Percentiles rank a stretch among this genome's conserved stretches.
phyloP scores from a whole-genome alignment of 805 yeast species.

The Cyberlindnera subsufficiens region DNA sequence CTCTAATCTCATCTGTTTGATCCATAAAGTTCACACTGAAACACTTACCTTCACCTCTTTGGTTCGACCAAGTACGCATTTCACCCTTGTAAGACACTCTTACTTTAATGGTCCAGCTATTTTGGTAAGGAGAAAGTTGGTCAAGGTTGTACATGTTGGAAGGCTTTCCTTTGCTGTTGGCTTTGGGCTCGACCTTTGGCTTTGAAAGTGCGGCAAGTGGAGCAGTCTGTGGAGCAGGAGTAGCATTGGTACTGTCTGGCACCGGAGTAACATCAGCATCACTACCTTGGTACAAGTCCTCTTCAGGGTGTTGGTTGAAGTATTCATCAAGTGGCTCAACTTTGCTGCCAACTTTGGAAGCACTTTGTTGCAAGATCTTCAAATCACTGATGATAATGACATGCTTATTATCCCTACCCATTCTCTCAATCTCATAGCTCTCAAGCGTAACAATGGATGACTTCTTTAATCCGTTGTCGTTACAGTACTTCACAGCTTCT shows the following conservation, averaged over 20 bases:
- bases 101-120: constrained; percentile 88
- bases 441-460: constrained; percentile 35
- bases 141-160: constrained; percentile 67
- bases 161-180: constrained; percentile 18
- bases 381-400: constrained; percentile 23
- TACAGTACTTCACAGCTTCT: constrained; percentile 37
- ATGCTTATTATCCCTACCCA: constrained; percentile 30
- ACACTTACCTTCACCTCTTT: constrained; percentile 82
- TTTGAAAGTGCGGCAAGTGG: constrained; percentile 3
- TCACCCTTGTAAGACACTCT: constrained; percentile 87
- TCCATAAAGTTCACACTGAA: constrained; percentile 86
- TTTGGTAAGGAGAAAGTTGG: constrained; percentile 85
- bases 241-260: constrained; percentile 12
- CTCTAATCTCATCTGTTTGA: constrained; percentile 93
- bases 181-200: constrained; percentile 11
- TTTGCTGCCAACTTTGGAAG: constrained; percentile 33
- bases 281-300: constrained; percentile 28
- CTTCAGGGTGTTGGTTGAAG: constrained; percentile 52
- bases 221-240: constrained; percentile 13
- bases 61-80: constrained; percentile 81
- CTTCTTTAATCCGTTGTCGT: constrained; percentile 41
- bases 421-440: constrained; percentile 34
- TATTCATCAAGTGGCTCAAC: constrained; percentile 47
- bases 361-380: constrained; percentile 28
- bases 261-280: constrained; percentile 19